A percentile compares a stretch with the other conserved stretches of the same genome.
phyloP scores from a whole-genome alignment of 1,139 yeast species.

The Torulaspora pretoriensis region DNA sequence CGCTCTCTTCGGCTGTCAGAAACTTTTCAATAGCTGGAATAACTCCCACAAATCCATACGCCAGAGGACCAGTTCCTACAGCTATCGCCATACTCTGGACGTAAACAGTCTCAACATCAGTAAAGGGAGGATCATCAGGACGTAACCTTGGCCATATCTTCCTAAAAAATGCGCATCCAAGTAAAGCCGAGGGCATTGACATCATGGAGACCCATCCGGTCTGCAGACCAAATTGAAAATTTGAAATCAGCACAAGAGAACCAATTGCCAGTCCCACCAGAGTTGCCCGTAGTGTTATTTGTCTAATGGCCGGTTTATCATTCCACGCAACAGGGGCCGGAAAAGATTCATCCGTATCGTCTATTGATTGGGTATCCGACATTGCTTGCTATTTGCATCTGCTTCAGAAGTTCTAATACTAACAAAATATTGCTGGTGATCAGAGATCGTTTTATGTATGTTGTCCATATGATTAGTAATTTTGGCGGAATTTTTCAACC shows the following conservation, averaged over 20 bases:
- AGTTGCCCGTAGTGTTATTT: slow-evolving; percentile 69
- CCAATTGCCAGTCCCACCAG: slow-evolving; percentile 74
- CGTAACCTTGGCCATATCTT: slow-evolving; percentile 38
- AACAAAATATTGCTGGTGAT: no score
- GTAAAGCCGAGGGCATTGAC: slow-evolving; percentile 91
- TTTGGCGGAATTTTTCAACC: neutral
- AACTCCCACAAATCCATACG: slow-evolving; percentile 94
- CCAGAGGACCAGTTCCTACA: slow-evolving; percentile 94
- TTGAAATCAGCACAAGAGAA: slow-evolving; percentile 74
- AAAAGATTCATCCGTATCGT: slow-evolving; percentile 2
- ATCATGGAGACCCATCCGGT: slow-evolving; percentile 99
- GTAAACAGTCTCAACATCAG: slow-evolving; percentile 90
- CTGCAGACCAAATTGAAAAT: slow-evolving; percentile 93
- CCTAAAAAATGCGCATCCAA: slow-evolving; percentile 77
- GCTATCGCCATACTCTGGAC: slow-evolving; percentile 93
- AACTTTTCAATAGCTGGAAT: slow-evolving; percentile 93
- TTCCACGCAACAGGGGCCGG: slow-evolving; percentile 29
- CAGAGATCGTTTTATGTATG: neutral
- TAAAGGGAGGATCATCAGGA: slow-evolving; percentile 44
- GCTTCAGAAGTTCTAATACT: neutral
- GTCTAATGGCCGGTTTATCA: slow-evolving; percentile 41
- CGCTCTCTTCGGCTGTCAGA: slow-evolving; percentile 72
- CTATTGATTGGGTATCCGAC: slow-evolving; percentile 9
- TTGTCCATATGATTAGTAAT: neutral
- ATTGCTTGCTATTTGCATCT: slow-evolving; percentile 1